Base-by-base conservation (phyloP, 1,139 yeast species). In the Magnusiomyces tetraspermus region DNA sequence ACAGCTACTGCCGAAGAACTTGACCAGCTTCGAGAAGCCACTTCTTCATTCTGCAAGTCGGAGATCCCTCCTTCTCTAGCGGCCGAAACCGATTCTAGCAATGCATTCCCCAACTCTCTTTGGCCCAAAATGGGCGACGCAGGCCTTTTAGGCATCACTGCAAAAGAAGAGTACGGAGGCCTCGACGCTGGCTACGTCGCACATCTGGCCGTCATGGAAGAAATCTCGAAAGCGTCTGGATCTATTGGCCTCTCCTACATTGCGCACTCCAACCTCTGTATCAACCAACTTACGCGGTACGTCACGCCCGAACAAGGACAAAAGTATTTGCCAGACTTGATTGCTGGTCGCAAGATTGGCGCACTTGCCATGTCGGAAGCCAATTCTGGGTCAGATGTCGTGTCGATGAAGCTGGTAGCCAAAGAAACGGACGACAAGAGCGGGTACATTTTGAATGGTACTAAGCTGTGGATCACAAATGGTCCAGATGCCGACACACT, bases 391-490 rank as follows among this genome's bases (percentile, higher is more conserved):
- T 65, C 69, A 1, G 70, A 66, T 48, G 70, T 67, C 4, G 70
- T 66, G 2, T 57, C 65, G 26, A 65, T 67, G 67, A 63, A 59
- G 50, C 65, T 70, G 5, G 59, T 61, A 30, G 70, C 70, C 28
- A 58, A 54, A 30, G 57, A 55, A 22, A 58, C 66, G 22, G 66
- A 63, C 41, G 69, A 63, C 46, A 66, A 65, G 11, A 59, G 61
- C 2, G 69, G 69, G 1, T 67, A 64, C 52, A 48, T 62, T n/a
- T 58, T 67, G 43, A 67, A 66, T 53, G 71, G 71, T 6, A 61
- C 69, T 40, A 67, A 67, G 59, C 61, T 67, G 62, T 67, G 71
- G 71, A 67, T 67, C 59, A 67, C 70, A 43, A 67, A 67, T 56
- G 70, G 70, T 11, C 69, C 69, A 2, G 69, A 66, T 49, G 69